Base-by-base conservation (phyloP, 1,139 yeast genomes). In the Sugiyamaella sp. region DNA sequence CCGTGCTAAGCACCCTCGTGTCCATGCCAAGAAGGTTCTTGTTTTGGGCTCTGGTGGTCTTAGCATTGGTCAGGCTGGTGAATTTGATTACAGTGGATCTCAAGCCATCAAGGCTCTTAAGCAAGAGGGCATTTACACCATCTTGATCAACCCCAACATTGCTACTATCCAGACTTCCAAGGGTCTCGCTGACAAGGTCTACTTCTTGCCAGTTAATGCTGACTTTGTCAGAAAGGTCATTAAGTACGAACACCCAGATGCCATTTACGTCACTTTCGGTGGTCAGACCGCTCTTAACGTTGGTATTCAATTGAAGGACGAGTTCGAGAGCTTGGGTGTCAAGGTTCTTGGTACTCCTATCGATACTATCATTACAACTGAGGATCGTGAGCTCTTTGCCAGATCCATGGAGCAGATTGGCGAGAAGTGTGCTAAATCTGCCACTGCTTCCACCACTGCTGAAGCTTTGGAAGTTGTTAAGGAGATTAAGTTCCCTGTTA, bases 61-160 rank as follows among this genome's bases (percentile, higher is more conserved):
- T 66, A 87, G 96, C 56, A 93, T 93, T 73, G 99, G 99, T 67
- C 99, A 93, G 79, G 99, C 99, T 61, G 99, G 99, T 74, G 99
- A 93, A 76, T 93, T 93, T 71, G 99, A 93, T 74, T 93, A 93
- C 76, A 90, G 97, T 54, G 98, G 98, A 68, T 89, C 97, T 58
- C 96, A 89, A 74, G 79, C 79, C 42, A 75, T 75, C 66, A 75
- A 75, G 65, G 99, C 99, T 53, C 81, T 93, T 76, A 91, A 89
- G 73, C 98, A 93, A 78, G 99, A 90, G 75, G 97, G 97, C 62
- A 93, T 90, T 64, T 88, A 90, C 78, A 90, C 99, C 53, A 86
- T 93, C 63, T 81, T 93, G 71, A 91, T 93, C 71, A 93, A 93
- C 73, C 99, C 99, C 57, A 93, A 93, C 73, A 93, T 93, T 71